Conservation (phyloP, 129 eudicot species). For the Chrysanthemum lavandulifolium region DNA sequence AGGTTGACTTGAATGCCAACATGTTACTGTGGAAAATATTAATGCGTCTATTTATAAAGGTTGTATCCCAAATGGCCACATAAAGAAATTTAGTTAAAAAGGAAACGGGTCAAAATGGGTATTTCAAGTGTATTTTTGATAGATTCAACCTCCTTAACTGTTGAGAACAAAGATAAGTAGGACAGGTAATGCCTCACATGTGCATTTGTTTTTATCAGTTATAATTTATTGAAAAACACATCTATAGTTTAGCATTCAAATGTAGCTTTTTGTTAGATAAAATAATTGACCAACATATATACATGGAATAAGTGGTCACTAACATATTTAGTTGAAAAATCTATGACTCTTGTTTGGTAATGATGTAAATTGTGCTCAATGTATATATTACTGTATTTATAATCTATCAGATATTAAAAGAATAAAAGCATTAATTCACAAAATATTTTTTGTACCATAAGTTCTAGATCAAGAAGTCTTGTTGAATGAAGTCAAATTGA, state of each 20-base stretch:
- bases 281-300: no score
- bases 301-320: no score
- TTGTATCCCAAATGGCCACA: no score
- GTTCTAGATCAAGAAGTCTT: background rate
- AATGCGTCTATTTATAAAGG: no score
- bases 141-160: no score
- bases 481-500: conserved; percentile 1
- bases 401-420: background rate
- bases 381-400: background rate
- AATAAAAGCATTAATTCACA: background rate
- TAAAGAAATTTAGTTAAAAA: no score
- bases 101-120: no score
- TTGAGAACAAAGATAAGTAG: no score
- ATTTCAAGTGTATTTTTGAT: no score
- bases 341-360: background rate
- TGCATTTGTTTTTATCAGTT: conserved; percentile 22
- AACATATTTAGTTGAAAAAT: no score
- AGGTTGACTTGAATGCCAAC: no score
- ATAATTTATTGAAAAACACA: conserved; percentile 4
- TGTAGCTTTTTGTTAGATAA: background rate
- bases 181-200: conserved; percentile 26
- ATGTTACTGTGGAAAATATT: no score
- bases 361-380: background rate
- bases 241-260: background rate
- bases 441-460: background rate